phyloP scores from a whole-genome alignment of 805 yeast species.

The Starmerella stellata region DNA sequence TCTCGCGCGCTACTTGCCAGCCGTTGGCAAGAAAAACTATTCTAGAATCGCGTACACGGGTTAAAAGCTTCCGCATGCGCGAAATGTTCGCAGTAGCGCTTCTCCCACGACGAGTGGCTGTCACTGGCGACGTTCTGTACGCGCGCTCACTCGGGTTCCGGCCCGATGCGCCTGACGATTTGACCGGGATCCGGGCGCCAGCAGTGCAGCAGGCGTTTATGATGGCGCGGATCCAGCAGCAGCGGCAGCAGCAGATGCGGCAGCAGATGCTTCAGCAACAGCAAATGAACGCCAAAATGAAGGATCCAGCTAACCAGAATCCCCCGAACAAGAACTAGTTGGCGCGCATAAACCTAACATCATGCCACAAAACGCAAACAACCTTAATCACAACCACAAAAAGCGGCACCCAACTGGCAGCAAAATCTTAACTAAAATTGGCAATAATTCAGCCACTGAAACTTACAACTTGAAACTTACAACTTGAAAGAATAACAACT shows the following conservation, averaged over 20 bases:
- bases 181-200: constrained; percentile 21
- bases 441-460: no score
- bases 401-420: no score
- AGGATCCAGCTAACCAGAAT: no score
- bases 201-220: constrained; percentile 20
- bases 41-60: constrained; percentile 52
- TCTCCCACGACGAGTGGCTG: constrained; percentile 31
- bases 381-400: no score
- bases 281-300: no score
- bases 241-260: constrained; percentile 9
- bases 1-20: constrained; percentile 31
- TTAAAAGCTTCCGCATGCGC: constrained; percentile 65
- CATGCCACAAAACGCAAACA: no score
- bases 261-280: constrained; percentile 4
- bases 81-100: constrained; percentile 84
- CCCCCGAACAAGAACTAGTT: no score
- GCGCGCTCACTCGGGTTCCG: constrained; percentile 66
- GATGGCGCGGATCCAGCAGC: constrained; percentile 14
- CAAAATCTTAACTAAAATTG: no score
- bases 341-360: neutral
- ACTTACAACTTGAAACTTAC: no score
- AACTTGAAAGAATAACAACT: no score
- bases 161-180: constrained; percentile 49
- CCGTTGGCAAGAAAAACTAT: constrained; percentile 66
- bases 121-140: constrained; percentile 35